A percentile compares a stretch with the other conserved stretches of the same genome.
These are phyloP conservation scores for Colletotrichum acutatum DNA, from an alignment of 2,329 filamentous ascomycete species.

Conservation along the genomic window DNA sequence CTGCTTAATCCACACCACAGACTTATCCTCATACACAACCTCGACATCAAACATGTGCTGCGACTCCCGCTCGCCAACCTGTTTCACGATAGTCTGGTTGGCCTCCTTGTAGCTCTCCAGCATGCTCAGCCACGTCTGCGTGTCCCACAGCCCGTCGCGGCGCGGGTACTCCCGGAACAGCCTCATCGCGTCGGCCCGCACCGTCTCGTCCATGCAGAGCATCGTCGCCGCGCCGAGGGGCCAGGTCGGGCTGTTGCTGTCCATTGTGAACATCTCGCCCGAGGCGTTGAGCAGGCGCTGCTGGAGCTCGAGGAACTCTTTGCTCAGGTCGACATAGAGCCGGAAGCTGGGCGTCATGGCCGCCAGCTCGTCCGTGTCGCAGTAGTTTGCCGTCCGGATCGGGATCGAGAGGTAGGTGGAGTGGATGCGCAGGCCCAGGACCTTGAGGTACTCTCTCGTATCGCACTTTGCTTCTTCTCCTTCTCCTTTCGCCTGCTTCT, in stretches of 20 bases:
- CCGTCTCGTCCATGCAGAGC: slow-evolving; percentile 49
- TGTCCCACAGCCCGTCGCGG: slow-evolving; percentile 57
- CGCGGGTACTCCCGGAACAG: slow-evolving; percentile 54
- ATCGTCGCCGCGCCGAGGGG: slow-evolving; percentile 54
- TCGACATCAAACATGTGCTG: slow-evolving; percentile 15
- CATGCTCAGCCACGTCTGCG: slow-evolving; percentile 51
- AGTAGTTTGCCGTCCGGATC: slow-evolving; percentile 40
- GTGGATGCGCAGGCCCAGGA: slow-evolving; percentile 20
- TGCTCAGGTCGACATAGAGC: slow-evolving; percentile 10
- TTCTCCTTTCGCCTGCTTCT: not conserved
- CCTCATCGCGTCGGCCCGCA: slow-evolving; percentile 52
- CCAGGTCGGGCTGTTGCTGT: slow-evolving; percentile 46
- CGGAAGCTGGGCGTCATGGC: slow-evolving; percentile 53
- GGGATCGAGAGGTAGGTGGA: slow-evolving; percentile 42
- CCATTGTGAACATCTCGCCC: slow-evolving; percentile 24
- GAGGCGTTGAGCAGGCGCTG: not conserved
- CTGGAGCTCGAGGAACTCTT: slow-evolving; percentile 5
- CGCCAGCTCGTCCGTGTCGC: slow-evolving; percentile 47
- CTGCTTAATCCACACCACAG: slow-evolving; percentile 23
- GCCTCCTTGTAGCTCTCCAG: not conserved
- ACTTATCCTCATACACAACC: slow-evolving; percentile 29
- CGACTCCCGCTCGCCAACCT: not conserved
- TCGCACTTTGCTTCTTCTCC: not conserved
- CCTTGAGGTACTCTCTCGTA: slow-evolving; percentile 3
- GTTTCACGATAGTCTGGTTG: not conserved